Base-by-base conservation (phyloP, 805 yeast species). In the Millerago galiae region DNA sequence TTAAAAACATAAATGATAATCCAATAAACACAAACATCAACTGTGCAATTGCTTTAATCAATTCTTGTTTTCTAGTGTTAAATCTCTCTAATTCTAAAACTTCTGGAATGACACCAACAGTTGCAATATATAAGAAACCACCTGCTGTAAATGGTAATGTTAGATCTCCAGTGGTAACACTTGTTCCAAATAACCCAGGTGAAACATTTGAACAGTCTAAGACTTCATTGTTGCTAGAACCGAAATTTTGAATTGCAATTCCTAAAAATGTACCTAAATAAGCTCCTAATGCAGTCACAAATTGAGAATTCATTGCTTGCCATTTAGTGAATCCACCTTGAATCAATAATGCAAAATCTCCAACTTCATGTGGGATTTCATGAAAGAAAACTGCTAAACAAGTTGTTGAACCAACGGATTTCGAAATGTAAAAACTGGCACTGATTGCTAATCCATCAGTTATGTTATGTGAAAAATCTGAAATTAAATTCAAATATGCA, bases 311-410 rank as follows among this genome's bases (percentile, higher is more conserved):
- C 71, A 81, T 69, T 2, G 87, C 88, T 48, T 77, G 77, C 60
- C 75, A 62, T 60, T 78, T 78, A 16, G 84, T 68, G 50, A 79
- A 74, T 0, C 91, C 91, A 17, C 81, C 81, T 53, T 79, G 78
- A 47, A 81, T 72, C 46, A 84, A 64, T 21, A 84, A 64, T 0
- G 89, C 90, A 62, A 80, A 84, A 55, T 84, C 93, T 37, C 91
- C 90, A 47, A 84, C 74, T 55, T 83, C 88, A 57, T 84, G 93
- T 6, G 93, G 93, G 38, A 83, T 74, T 58, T 84, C 93, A 58
- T 84, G 93, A 60, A 81, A 73, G 47, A 83, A 71, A 25, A 83
- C 81, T 1, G 90, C 86, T 30, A 83, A 61, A 17, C 83, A 75
- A 0, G 90, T 81, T 2, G 83, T 71, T 18, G 82, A 75, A 0